These are phyloP conservation scores for Phytophthora pistaciae DNA, from an alignment of 352 stramenopile genomes.

Conservation along the genomic window DNA sequence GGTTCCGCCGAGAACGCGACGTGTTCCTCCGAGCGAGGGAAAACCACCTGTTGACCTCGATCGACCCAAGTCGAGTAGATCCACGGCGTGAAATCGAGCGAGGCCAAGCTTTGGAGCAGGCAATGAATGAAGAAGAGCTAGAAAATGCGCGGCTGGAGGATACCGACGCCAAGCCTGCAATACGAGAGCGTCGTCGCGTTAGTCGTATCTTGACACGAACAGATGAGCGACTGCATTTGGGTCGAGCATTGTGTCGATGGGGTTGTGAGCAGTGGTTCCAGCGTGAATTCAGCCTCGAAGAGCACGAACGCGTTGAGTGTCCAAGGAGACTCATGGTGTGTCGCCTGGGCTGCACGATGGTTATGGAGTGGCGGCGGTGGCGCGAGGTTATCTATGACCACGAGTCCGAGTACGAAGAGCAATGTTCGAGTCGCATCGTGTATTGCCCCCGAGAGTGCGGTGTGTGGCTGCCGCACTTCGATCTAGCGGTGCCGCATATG, in stretches of 20 bases:
- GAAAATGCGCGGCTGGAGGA: conserved; percentile 65
- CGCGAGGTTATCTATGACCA: conserved; percentile 59
- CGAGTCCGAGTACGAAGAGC: conserved; percentile 48
- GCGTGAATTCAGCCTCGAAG: conserved; percentile 45
- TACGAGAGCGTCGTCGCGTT: conserved; percentile 63
- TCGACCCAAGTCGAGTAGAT: conserved; percentile 37
- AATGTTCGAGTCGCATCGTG: conserved; percentile 63
- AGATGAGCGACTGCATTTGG: conserved; percentile 42
- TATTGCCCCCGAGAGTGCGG: conserved; percentile 74
- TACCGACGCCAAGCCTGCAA: conserved; percentile 37
- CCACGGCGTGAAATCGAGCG: conserved; percentile 56
- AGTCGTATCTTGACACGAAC: conserved; percentile 59
- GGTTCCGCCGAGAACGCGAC: conserved; percentile 64
- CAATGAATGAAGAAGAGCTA: conserved; percentile 60
- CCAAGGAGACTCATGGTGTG: conserved; percentile 68
- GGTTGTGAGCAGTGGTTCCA: conserved; percentile 68
- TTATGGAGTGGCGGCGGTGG: conserved; percentile 63
- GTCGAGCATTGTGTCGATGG: conserved; percentile 62
- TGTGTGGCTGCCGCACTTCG: conserved; percentile 63
- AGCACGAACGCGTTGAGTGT: conserved; percentile 71
- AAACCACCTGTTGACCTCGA: conserved; percentile 52
- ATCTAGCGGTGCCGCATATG: conserved; percentile 60
- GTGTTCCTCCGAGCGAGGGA: conserved; percentile 54
- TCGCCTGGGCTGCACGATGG: conserved; percentile 63
- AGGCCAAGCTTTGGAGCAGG: conserved; percentile 38